Conservation (phyloP, 164 flowering plant genomes). For the Tetracentron sinense region DNA sequence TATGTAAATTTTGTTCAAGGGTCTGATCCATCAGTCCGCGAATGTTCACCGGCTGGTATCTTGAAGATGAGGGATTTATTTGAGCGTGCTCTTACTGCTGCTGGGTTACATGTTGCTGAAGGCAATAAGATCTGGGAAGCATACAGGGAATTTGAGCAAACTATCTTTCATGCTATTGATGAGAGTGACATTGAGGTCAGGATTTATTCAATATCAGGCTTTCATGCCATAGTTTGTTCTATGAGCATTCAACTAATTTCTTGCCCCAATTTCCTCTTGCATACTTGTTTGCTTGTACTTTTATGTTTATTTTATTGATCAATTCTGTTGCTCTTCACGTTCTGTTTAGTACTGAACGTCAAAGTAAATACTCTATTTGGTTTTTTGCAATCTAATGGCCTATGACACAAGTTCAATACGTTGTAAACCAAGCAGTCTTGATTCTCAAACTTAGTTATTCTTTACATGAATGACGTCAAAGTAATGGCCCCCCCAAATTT, state of each 20-base stretch:
- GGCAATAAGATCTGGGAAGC: conserved; percentile 85
- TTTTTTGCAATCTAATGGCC: too few relatives aligned
- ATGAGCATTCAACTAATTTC: background rate
- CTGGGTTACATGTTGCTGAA: conserved; percentile 79
- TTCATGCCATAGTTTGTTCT: background rate
- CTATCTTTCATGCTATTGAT: conserved; percentile 45
- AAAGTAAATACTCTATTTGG: too few relatives aligned
- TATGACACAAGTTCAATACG: too few relatives aligned
- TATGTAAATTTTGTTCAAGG: conserved; percentile 74
- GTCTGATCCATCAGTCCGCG: conserved; percentile 50
- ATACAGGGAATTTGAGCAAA: conserved; percentile 79
- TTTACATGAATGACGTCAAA: too few relatives aligned
- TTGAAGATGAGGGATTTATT: conserved; percentile 67
- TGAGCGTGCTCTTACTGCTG: conserved; percentile 88
- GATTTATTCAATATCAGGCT: background rate
- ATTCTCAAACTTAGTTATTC: too few relatives aligned
- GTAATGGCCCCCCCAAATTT: too few relatives aligned
- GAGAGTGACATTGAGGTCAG: conserved; percentile 54
- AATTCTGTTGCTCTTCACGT: too few relatives aligned
- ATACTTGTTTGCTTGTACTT: background rate
- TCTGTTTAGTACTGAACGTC: too few relatives aligned
- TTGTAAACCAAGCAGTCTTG: too few relatives aligned
- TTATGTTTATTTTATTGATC: too few relatives aligned
- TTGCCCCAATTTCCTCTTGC: background rate
- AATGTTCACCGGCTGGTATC: conserved; percentile 53